phyloP scores from a whole-genome alignment of 1,284 basidiomycete genomes.

The Anthracocystis walkeri region DNA sequence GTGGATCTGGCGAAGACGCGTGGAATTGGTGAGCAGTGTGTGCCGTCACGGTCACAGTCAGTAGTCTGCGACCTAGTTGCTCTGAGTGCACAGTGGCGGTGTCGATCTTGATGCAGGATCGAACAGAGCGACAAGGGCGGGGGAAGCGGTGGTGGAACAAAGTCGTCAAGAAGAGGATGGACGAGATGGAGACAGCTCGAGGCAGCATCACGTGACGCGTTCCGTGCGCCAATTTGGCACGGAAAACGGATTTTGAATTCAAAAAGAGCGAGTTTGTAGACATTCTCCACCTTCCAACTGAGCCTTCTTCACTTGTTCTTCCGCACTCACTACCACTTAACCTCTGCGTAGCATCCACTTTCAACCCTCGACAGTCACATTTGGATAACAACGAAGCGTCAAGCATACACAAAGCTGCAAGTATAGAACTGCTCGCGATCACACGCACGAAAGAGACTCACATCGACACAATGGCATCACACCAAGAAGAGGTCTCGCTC shows the following conservation, averaged over 20 bases:
- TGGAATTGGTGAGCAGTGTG: no score
- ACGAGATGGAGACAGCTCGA: constrained; percentile 24
- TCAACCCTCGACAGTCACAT: not conserved
- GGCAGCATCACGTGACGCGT: constrained; percentile 34
- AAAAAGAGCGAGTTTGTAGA: constrained; percentile 7
- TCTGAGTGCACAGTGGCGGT: not conserved
- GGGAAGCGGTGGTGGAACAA: constrained; percentile 3
- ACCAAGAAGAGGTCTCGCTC: constrained; percentile 50
- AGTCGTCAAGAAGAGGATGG: constrained; percentile 3
- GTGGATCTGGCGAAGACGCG: not conserved
- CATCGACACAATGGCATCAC: constrained; percentile 34
- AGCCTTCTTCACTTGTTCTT: constrained; percentile 6
- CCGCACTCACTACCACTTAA: constrained; percentile 3
- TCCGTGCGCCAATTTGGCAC: constrained; percentile 6
- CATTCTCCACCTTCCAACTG: constrained; percentile 28
- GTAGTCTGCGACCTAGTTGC: no score
- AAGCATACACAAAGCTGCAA: not conserved
- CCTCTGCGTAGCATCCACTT: not conserved
- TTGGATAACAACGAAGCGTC: not conserved
- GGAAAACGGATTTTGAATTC: constrained; percentile 30
- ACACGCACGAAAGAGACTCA: not conserved
- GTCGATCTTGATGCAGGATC: no score
- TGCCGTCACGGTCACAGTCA: no score
- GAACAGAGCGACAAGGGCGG: not conserved
- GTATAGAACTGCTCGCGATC: not conserved